Evolutionary conservation across 1,284 basidiomycete genomes (phyloP), one percentile per base, ranked within the genome.

Genomic region (Ceratobasidium papillatum): DNA sequence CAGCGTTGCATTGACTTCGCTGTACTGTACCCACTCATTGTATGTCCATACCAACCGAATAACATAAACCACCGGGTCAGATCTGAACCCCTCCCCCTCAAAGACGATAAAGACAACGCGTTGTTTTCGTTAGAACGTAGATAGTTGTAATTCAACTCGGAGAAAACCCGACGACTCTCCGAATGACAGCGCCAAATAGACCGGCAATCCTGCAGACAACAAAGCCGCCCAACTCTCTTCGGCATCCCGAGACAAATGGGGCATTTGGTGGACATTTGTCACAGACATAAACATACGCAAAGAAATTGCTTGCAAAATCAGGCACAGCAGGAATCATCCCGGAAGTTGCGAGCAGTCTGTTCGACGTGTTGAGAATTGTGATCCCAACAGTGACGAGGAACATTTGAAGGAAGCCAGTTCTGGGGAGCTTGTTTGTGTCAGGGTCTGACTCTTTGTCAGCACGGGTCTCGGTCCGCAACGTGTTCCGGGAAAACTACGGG

Each of bases 401-500:
- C 17, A 19, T 2, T 45, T 12, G 45, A 25, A 30, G 43, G 62
- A 64, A 64, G 43, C n/a, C n/a, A 41, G 62, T 49, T 64, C 62
- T 49, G 5, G 30, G 38, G 41, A 27, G 52, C 22, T 61, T 51
- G 56, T 61, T 59, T 72, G 19, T 45, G 14, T 17, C 43, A 49
- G 45, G 32, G 52, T 25, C 38, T 12, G 2, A 9, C 43, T n/a
- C 2, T 69, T 43, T 45, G 54, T 69, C 51, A 69, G 54, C 66
- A 56, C 22, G 69, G 68, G 30, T 7, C 22, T 72, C 52, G 69
- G 69, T 27, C 54, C 69, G 69, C 27, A 41, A 34, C 58, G 45
- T 41, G 69, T 72, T 43, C 45, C 69, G 69, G 69, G 51, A 43
- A 72, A 72, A 72, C 58, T 34, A 47, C 69, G 69, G 69, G 56